Conservation (phyloP, 176 grass and related monocot species). For the Tillandsia leiboldiana region DNA sequence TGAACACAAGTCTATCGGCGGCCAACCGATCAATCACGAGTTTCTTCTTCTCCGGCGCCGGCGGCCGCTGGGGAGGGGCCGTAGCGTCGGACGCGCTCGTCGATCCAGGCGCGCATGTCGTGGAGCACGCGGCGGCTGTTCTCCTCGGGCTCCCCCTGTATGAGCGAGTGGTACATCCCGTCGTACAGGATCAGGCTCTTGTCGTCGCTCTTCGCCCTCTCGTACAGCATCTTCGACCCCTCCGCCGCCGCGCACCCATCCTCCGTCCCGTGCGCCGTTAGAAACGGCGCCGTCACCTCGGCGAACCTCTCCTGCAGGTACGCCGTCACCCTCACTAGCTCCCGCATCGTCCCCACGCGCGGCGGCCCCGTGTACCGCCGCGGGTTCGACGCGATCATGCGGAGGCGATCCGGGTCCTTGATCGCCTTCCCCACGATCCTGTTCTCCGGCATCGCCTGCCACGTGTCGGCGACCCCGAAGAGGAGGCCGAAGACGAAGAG, state of each 20-base stretch:
- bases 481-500: slow-evolving; percentile 59
- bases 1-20: too few relatives aligned
- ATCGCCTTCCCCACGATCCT: slow-evolving; percentile 44
- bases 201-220: slow-evolving; percentile 41
- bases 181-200: slow-evolving; percentile 59
- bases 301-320: slow-evolving; percentile 33
- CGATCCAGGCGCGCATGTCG: slow-evolving; percentile 62
- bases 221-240: slow-evolving; percentile 59
- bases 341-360: slow-evolving; percentile 66
- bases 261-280: slow-evolving; percentile 44
- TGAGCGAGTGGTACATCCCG: slow-evolving; percentile 58
- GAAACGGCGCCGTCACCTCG: slow-evolving; percentile 47
- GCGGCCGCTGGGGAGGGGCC: not conserved
- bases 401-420: slow-evolving; percentile 31
- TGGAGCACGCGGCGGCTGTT: slow-evolving; percentile 44
- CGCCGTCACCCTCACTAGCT: slow-evolving; percentile 40
- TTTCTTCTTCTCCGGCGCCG: not conserved
- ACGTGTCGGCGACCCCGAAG: slow-evolving; percentile 58
- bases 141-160: slow-evolving; percentile 63
- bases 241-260: slow-evolving; percentile 53
- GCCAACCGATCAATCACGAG: too few relatives aligned
- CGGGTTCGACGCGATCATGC: slow-evolving; percentile 46
- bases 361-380: slow-evolving; percentile 32
- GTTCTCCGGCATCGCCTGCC: slow-evolving; percentile 55
- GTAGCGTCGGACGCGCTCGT: slow-evolving; percentile 39